phyloP scores from a whole-genome alignment of 2,329 filamentous ascomycete species.

The Microcera coccophila region DNA sequence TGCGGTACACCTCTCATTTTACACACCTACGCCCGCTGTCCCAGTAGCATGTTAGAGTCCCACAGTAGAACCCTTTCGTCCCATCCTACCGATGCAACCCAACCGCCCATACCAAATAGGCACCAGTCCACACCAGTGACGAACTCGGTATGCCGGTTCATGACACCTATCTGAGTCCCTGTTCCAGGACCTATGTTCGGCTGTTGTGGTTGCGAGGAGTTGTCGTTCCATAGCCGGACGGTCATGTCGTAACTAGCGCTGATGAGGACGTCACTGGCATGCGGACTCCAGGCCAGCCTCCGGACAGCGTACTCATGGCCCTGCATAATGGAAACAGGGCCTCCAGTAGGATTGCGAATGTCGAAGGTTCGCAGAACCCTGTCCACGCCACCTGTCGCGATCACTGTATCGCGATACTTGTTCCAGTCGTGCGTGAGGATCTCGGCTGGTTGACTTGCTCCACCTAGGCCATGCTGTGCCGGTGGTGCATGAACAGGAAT shows the following conservation, averaged over 20 bases:
- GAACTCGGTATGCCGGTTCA: constrained; percentile 94
- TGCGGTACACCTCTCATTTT: constrained; percentile 1
- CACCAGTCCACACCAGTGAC: constrained; percentile 97
- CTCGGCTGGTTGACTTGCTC: constrained; percentile 64
- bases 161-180: constrained; percentile 73
- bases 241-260: constrained; percentile 98
- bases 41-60: constrained; percentile 65
- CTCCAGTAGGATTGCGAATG: constrained; percentile 68
- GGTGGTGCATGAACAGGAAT: constrained; percentile 77
- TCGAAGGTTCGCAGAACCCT: constrained; percentile 85
- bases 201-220: constrained; percentile 40
- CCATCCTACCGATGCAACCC: constrained; percentile 94
- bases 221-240: constrained; percentile 88
- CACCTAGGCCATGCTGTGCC: constrained; percentile 33
- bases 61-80: constrained; percentile 87
- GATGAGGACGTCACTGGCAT: constrained; percentile 81
- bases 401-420: constrained; percentile 81
- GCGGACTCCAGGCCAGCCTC: constrained; percentile 85
- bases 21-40: constrained; percentile 22
- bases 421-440: constrained; percentile 98
- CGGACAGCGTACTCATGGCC: constrained; percentile 92
- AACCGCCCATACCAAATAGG: constrained; percentile 89
- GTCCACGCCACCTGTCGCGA: constrained; percentile 89
- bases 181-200: constrained; percentile 39
- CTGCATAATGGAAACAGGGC: constrained; percentile 68